Evolutionary conservation across 148 eudicot species (phyloP).

Genomic region (Pouteria glomerata): DNA sequence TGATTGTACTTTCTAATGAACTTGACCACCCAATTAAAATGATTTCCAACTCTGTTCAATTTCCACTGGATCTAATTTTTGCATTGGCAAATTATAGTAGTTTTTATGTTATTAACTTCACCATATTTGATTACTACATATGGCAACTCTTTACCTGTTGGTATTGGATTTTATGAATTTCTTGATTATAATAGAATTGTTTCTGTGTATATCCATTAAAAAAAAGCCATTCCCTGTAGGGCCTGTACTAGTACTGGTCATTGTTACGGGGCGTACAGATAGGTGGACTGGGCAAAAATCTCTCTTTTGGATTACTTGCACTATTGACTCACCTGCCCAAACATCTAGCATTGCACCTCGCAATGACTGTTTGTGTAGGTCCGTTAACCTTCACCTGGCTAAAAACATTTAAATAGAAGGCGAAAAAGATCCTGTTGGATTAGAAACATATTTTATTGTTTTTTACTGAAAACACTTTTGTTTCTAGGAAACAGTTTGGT

Average conservation of each 20-base stretch:
- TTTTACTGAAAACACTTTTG: background rate
- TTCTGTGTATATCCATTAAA: too few relatives aligned
- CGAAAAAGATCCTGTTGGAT: background rate
- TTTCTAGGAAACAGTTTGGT: too few relatives aligned
- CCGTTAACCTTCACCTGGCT: background rate
- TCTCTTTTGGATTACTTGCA: background rate
- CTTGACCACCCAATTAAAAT: background rate
- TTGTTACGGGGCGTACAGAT: background rate
- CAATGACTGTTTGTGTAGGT: background rate
- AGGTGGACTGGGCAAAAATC: background rate
- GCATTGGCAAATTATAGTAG: too few relatives aligned
- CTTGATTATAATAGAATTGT: too few relatives aligned
- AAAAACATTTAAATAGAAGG: background rate
- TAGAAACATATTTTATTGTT: background rate
- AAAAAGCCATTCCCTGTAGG: too few relatives aligned
- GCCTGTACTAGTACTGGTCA: background rate
- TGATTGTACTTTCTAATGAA: background rate
- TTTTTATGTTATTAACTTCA: too few relatives aligned
- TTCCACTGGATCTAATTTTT: too few relatives aligned
- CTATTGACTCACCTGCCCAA: background rate
- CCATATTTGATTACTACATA: too few relatives aligned
- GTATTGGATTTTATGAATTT: too few relatives aligned
- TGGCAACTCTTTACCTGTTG: too few relatives aligned
- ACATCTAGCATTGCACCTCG: background rate
- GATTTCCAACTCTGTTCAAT: too few relatives aligned